Conservation (phyloP, 805 yeast genomes). For the Diddensiella caesifluorescens region DNA sequence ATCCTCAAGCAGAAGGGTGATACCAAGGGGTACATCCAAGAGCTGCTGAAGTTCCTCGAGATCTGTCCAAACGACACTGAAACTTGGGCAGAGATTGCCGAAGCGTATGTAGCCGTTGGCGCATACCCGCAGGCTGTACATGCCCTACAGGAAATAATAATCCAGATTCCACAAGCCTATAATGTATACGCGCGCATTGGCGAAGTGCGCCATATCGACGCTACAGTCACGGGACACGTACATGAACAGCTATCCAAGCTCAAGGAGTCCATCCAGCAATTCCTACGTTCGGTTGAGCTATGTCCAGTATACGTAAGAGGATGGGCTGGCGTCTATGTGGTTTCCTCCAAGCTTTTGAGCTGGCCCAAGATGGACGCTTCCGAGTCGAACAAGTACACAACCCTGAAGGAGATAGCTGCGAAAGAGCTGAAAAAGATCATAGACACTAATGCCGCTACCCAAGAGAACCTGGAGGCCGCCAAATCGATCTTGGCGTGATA, state of each 20-base stretch:
- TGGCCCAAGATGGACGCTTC: slow-evolving; percentile 20
- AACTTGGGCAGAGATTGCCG: slow-evolving; percentile 73
- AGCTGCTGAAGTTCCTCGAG: slow-evolving; percentile 51
- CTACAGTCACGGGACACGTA: slow-evolving; percentile 10
- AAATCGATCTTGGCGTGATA: slow-evolving; percentile 22
- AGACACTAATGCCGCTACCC: slow-evolving; percentile 27
- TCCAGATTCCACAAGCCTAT: slow-evolving; percentile 65
- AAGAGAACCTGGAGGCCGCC: slow-evolving; percentile 38
- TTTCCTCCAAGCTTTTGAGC: slow-evolving; percentile 30
- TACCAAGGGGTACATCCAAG: slow-evolving; percentile 45
- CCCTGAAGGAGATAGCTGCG: slow-evolving; percentile 37
- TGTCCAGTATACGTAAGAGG: slow-evolving; percentile 63
- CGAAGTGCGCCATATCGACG: slow-evolving; percentile 33
- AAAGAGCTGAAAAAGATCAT: slow-evolving; percentile 36
- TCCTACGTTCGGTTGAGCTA: slow-evolving; percentile 69
- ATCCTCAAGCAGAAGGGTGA: slow-evolving; percentile 26
- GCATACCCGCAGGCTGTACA: slow-evolving; percentile 62
- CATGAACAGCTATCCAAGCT: slow-evolving; percentile 14
- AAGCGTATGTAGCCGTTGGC: slow-evolving; percentile 54
- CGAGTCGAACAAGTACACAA: slow-evolving; percentile 27
- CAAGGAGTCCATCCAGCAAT: slow-evolving; percentile 39
- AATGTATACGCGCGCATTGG: slow-evolving; percentile 62
- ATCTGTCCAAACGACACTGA: slow-evolving; percentile 69
- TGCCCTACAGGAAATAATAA: slow-evolving; percentile 63
- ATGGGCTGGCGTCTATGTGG: slow-evolving; percentile 61